Evolutionary conservation across 2,329 filamentous ascomycete species (phyloP).

Genomic region (Pseudogymnoascus sp.): DNA sequence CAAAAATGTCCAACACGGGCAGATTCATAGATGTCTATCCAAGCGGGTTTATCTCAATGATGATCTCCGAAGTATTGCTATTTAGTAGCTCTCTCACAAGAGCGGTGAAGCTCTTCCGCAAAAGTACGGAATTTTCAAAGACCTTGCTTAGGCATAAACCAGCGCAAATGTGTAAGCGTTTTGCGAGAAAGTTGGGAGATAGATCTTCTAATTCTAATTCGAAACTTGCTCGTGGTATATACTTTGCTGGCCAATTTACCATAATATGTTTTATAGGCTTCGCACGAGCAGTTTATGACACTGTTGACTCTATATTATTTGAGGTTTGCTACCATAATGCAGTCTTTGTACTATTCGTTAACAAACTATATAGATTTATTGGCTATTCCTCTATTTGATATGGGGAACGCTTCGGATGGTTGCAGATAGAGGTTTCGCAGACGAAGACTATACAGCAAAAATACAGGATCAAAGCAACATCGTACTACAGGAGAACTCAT

Average conservation of each 20-base stretch:
- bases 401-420: background rate
- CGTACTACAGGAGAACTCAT: background rate
- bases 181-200: background rate
- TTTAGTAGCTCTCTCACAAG: background rate
- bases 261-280: background rate
- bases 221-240: background rate
- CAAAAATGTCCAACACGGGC: background rate
- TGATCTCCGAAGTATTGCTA: background rate
- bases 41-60: background rate
- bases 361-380: background rate
- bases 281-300: background rate
- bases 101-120: background rate
- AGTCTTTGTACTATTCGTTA: background rate
- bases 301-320: background rate
- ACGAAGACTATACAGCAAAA: background rate
- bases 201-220: background rate
- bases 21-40: background rate
- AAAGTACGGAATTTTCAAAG: background rate
- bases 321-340: background rate
- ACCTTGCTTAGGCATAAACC: background rate
- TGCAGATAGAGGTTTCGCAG: background rate
- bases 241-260: background rate
- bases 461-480: background rate
- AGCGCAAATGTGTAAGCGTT: background rate
- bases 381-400: background rate